phyloP scores from a whole-genome alignment of 805 yeast genomes.

The Groenewaldozyma salmanticensis region DNA sequence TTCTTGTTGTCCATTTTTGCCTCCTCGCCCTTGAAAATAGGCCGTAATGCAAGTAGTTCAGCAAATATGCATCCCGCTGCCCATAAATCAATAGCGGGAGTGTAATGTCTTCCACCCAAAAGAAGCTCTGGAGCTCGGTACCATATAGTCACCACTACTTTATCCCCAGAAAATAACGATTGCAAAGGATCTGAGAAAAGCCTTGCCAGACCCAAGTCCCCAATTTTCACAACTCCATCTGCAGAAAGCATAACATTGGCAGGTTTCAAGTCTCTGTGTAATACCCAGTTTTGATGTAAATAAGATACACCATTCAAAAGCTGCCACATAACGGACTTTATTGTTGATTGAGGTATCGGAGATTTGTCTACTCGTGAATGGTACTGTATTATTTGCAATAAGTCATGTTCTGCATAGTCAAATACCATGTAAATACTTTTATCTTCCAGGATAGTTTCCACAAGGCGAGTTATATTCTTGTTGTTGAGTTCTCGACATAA shows the following conservation, averaged over 20 bases:
- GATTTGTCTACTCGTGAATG: slow-evolving; percentile 84
- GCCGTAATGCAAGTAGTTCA: slow-evolving; percentile 77
- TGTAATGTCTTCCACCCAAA: slow-evolving; percentile 85
- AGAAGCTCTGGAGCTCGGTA: slow-evolving; percentile 88
- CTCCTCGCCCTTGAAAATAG: slow-evolving; percentile 96
- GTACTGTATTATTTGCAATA: slow-evolving; percentile 85
- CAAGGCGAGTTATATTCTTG: slow-evolving; percentile 66
- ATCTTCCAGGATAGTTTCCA: slow-evolving; percentile 77
- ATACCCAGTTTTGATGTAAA: slow-evolving; percentile 90
- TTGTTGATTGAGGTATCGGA: slow-evolving; percentile 66
- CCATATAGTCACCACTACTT: slow-evolving; percentile 96
- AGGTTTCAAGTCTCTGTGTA: slow-evolving; percentile 93
- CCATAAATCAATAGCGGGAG: slow-evolving; percentile 91
- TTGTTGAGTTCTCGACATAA: slow-evolving; percentile 80
- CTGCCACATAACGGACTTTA: slow-evolving; percentile 87
- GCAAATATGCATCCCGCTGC: slow-evolving; percentile 94
- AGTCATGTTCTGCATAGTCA: slow-evolving; percentile 93
- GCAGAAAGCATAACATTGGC: slow-evolving; percentile 95
- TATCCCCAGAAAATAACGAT: slow-evolving; percentile 81
- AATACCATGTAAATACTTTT: slow-evolving; percentile 90
- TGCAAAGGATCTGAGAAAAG: slow-evolving; percentile 81
- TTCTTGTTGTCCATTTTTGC: slow-evolving; percentile 92
- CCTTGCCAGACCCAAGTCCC: slow-evolving; percentile 88
- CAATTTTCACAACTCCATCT: slow-evolving; percentile 87
- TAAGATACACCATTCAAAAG: slow-evolving; percentile 84